A percentile compares a stretch with the other conserved stretches of the same genome.
Conservation (phyloP, 2,329 filamentous ascomycete genomes). For the Pseudogymnoascus sp. region DNA sequence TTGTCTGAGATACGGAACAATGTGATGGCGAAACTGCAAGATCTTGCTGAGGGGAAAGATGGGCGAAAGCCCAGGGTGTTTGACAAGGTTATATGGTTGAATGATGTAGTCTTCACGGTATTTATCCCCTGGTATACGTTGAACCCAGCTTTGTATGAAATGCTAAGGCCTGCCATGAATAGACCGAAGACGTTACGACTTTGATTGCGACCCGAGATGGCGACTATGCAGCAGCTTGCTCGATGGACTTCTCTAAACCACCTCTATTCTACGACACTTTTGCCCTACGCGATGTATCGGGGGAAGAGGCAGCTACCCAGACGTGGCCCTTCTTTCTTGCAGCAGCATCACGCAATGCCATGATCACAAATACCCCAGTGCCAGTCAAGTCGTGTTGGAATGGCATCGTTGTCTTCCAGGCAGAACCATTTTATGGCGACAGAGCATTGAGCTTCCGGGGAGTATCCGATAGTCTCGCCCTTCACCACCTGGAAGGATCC, state of each 20-base stretch:
- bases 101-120: conserved; percentile 57
- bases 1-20: conserved; percentile 57
- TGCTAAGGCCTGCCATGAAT: not conserved
- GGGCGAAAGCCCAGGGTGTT: conserved; percentile 37
- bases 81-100: conserved; percentile 55
- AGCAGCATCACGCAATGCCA: conserved; percentile 42
- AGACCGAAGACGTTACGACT: conserved; percentile 49
- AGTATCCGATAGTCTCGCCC: conserved; percentile 54
- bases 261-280: conserved; percentile 56
- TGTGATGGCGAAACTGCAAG: conserved; percentile 52
- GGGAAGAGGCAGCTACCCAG: conserved; percentile 43
- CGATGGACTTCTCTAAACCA: conserved; percentile 50
- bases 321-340: conserved; percentile 55
- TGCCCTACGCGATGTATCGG: conserved; percentile 48
- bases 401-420: conserved; percentile 46
- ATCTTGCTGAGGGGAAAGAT: conserved; percentile 35
- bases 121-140: conserved; percentile 17
- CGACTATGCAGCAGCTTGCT: conserved; percentile 55
- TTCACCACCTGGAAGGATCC: conserved; percentile 61
- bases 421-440: conserved; percentile 44
- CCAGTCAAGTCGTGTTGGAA: conserved; percentile 53
- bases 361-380: conserved; percentile 43
- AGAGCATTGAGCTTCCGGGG: conserved; percentile 52
- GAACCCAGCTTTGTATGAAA: not conserved
- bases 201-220: conserved; percentile 52